Percentiles rank a stretch among this genome's conserved stretches.
Evolutionary conservation across 495 filamentous ascomycete genomes (phyloP).

Genomic region (Aspergillus cavernicola): DNA sequence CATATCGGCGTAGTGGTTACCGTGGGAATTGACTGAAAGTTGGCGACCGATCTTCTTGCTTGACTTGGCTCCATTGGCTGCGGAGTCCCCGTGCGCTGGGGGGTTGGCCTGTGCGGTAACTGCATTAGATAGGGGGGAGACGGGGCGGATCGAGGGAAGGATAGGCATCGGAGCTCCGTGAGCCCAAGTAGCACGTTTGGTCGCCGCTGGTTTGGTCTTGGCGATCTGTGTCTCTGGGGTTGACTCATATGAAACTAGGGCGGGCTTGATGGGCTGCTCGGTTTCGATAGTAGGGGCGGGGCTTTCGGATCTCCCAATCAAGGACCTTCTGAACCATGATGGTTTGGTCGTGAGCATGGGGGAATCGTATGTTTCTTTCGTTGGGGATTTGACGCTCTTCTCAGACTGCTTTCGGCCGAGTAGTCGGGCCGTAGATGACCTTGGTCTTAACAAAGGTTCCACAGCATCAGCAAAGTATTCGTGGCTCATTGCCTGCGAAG

Average conservation of each 20-base stretch:
- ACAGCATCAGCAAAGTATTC: conserved; percentile 96
- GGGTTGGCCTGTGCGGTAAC: conserved; percentile 82
- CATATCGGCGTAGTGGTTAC: conserved; percentile 82
- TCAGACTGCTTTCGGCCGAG: conserved; percentile 87
- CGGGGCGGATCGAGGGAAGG: conserved; percentile 89
- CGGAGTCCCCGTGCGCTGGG: conserved; percentile 30
- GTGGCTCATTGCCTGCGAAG: conserved; percentile 84
- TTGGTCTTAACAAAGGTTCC: conserved; percentile 87
- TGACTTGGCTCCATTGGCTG: conserved; percentile 50
- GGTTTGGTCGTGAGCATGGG: conserved; percentile 73
- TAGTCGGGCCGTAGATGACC: conserved; percentile 79
- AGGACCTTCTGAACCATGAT: conserved; percentile 93
- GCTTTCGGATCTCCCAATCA: conserved; percentile 67
- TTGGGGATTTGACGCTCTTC: conserved; percentile 54
- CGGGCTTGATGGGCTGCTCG: conserved; percentile 33
- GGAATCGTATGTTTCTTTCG: conserved; percentile 63
- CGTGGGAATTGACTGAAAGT: conserved; percentile 89
- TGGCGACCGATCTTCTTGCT: conserved; percentile 95
- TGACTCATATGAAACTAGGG: conserved; percentile 53
- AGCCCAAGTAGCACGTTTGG: conserved; percentile 84
- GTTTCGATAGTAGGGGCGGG: conserved; percentile 43
- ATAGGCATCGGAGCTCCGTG: conserved; percentile 97
- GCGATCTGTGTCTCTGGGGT: conserved; percentile 41
- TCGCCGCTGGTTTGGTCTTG: conserved; percentile 58
- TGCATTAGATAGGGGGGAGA: conserved; percentile 87